Evolutionary conservation across 306 rosid species (phyloP), one percentile per base, ranked within the genome.

Genomic region (Pyrus bretschneideri): DNA sequence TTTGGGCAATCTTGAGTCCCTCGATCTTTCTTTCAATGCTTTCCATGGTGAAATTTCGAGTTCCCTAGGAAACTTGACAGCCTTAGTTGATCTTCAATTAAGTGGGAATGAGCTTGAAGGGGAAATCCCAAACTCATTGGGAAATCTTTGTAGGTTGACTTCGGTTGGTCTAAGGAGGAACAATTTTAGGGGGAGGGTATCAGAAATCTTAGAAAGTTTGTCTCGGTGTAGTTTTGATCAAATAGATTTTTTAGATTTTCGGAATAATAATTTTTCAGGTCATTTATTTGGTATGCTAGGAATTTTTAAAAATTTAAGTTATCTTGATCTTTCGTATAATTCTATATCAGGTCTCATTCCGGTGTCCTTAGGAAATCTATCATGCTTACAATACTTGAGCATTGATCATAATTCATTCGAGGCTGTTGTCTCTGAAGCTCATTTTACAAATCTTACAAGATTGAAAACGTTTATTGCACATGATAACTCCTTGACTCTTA

Each of bases 111-210:
- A 77, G 19, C 49, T 77, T 46, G 63, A n/a, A 17, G 82, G 82
- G 6, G 31, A 52, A 64, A 65, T 55, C 66, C 81, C 67, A 31
- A 23, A 25, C 4, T 78, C 76, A 0, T 9, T 78, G 33, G 72
- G 77, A 71, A 78, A 44, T 23, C 67, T 78, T 25, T 52, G 67
- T 33, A 46, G 4, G 25, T 78, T 78, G 64, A 65, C 31, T 46
- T 46, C 0, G 4, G 1, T 84, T 2, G 0, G 1, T 67, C n/a
- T 46, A 4, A 0, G 0, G 2, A 1, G 0, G 0, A 51, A 59
- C 44, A 38, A 4, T 1, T 1, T 17, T 3, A 10, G 64, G 61
- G 73, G n/a, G 54, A 17, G 44, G 2, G 13, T 49, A 10, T 45
- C 31, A 59, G 7, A 46, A 74, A 33, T 63, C 76, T 11, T 63